These are phyloP conservation scores for Alternaria incomplexa DNA, from an alignment of 2,329 filamentous ascomycete genomes.

Conservation along the genomic window DNA sequence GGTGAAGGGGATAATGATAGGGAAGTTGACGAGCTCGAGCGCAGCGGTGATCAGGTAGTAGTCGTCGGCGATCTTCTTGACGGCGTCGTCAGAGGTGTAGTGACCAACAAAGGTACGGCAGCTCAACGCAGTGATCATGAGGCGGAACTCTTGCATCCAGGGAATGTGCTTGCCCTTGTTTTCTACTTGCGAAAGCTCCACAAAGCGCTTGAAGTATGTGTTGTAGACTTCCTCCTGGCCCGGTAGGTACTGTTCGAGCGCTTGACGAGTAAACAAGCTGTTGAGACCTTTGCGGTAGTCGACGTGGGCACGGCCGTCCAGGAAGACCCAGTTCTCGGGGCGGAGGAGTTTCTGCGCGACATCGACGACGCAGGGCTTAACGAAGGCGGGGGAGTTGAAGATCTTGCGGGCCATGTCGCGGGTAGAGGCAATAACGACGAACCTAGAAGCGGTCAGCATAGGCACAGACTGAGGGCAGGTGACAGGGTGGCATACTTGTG, in stretches of 20 bases:
- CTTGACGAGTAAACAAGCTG: slow-evolving; percentile 88
- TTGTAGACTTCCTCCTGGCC: slow-evolving; percentile 92
- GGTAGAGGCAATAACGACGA: slow-evolving; percentile 94
- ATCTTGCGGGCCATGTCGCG: slow-evolving; percentile 96
- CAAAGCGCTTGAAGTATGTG: slow-evolving; percentile 80
- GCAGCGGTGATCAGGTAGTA: slow-evolving; percentile 97
- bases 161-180: slow-evolving; percentile 75
- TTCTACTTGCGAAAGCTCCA: slow-evolving; percentile 72
- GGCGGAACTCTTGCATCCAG: slow-evolving; percentile 92
- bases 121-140: slow-evolving; percentile 92
- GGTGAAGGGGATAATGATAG: slow-evolving; percentile 92
- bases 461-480: neutral
- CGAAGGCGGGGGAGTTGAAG: slow-evolving; percentile 89
- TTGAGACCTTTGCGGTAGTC: slow-evolving; percentile 98
- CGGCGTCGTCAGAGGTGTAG: slow-evolving; percentile 87
- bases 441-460: slow-evolving; percentile 61
- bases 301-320: slow-evolving; percentile 92
- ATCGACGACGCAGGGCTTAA: slow-evolving; percentile 97
- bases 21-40: slow-evolving; percentile 86
- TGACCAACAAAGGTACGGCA: slow-evolving; percentile 97
- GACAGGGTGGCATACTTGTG: slow-evolving; percentile 75
- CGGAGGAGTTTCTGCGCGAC: slow-evolving; percentile 92
- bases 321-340: slow-evolving; percentile 92
- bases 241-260: slow-evolving; percentile 86
- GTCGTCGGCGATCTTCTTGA: slow-evolving; percentile 94